Base-by-base conservation (phyloP, 164 flowering plant species). In the Cinnamomum chago region DNA sequence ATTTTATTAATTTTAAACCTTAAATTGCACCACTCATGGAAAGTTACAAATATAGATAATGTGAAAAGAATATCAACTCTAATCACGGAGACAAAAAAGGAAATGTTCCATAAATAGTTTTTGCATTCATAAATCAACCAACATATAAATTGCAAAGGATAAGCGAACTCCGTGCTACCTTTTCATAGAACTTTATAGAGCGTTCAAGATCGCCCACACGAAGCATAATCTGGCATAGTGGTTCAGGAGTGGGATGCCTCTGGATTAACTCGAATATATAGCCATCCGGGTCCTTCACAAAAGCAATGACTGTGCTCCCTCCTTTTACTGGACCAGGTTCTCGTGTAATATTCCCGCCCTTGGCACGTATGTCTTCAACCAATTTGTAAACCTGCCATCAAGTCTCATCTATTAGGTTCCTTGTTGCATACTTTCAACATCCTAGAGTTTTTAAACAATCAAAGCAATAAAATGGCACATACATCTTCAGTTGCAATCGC, bases 311-410 rank as follows among this genome's bases (percentile, higher is more conserved):
- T 65, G 88, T 27, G 10, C 78, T 65, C 70, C 98, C 97, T 73
- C 99, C 97, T 84, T 93, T 89, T 66, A 93, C 97, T 20, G 97
- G 95, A 70, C 97, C 97, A 70, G 99, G 97, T 84, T 95, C 98
- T 72, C 97, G 84, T 3, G 97, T 90, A 71, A 95, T 60, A 71
- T 78, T 88, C 4, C 99, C 99, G 75, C 98, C 99, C 84, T 88
- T 90, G 73, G 92, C 88, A 65, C 88, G 83, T 47, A 89, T 80
- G 71, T 82, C 75, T 74, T 92, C 98, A 72, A 90, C 98, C 81
- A 94, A 24, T 78, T 95, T 93, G 82, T 90, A 87, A 65, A 95
- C 88, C 98, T 95, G 65, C 27, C 47, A 28, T 13, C 18, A 30
- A 67, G 69, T 27, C n/a, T 28, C 10, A 25, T 67, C 17, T 33